Evolutionary conservation across 208 protist genomes (phyloP), one percentile per base, ranked within the genome.

Genomic region (Wallacemonas collosoma): DNA sequence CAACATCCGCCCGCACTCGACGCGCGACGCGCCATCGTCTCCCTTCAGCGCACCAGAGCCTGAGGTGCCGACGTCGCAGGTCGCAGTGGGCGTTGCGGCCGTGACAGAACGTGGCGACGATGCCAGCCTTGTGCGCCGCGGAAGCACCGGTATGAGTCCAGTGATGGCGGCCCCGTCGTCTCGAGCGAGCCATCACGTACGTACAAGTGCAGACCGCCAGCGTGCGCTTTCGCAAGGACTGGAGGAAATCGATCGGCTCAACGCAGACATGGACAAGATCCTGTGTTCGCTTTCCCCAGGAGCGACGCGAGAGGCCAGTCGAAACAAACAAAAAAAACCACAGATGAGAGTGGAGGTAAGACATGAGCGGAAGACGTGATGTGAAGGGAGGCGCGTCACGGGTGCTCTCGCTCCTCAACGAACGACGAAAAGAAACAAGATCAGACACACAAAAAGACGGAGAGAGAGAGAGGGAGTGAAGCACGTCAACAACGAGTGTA

Each of bases 181-280:
- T 7, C 9, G 26, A 26, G 26, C 26, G 26, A 26, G 26, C 26
- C 26, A 26, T 26, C 26, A 26, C 26, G 26, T 26, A 26, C 26
- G 26, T 26, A 26, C 26, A 26, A 69, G 64, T 26, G 64, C 38
- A 36, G 64, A 38, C 17, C 64, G 64, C 7, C 64, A 69, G 36
- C 64, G 38, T 26, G 64, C 64, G 3, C 35, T 69, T 5, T 55
- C 64, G 9, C 26, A 55, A 47, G 72, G 68, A 44, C 39, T 72
- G 58, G 62, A 76, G 41, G 73, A 81, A 55, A 68, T 76, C n/a
- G 63, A 69, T 14, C 73, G 72, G 55, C 60, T 74, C 54, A 68
- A 85, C 58, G 67, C 44, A 35, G 70, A 76, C 7, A 64, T 76
- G 69, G 44, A 68, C 4, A 15, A 58, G 2, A 68, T 79, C 0